These are phyloP conservation scores for Phanerodontia chrysosporium DNA, from an alignment of 768 basidiomycete genomes.

Conservation along the genomic window DNA sequence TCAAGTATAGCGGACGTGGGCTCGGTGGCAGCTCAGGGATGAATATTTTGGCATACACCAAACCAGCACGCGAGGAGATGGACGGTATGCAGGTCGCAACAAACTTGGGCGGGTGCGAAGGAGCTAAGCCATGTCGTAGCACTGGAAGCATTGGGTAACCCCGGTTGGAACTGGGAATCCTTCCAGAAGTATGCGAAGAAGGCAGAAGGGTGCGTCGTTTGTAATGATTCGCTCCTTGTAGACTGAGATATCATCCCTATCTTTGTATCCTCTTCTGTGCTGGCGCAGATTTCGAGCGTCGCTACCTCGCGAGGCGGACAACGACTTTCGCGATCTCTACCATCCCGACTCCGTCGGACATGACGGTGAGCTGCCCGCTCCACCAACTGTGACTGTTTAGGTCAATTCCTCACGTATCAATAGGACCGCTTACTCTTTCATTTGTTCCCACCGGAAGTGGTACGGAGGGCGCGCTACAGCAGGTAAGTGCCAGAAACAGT, in stretches of 20 bases:
- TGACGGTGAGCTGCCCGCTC: neutral
- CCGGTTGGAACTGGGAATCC: conserved; percentile 9
- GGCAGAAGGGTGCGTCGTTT: conserved; percentile 2
- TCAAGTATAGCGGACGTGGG: neutral
- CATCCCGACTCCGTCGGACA: neutral
- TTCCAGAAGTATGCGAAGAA: conserved; percentile 4
- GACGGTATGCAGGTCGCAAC: neutral
- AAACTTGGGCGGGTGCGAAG: neutral
- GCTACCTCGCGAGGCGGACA: neutral
- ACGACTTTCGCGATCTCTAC: neutral
- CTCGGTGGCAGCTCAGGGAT: conserved; percentile 9
- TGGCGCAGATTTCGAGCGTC: neutral
- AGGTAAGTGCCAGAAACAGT: neutral
- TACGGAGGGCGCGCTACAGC: neutral
- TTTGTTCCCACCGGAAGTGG: neutral
- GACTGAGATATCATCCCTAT: too few species aligned
- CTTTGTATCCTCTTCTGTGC: neutral
- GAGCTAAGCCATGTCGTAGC: neutral
- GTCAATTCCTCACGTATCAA: too few species aligned
- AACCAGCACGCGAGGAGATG: conserved; percentile 6
- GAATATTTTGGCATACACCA: conserved; percentile 7
- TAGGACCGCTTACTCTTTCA: neutral
- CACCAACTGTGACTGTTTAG: neutral
- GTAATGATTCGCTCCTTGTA: too few species aligned
- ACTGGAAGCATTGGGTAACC: conserved; percentile 7